These are phyloP conservation scores for Yamadazyma jaroonii DNA, from an alignment of 1,139 yeast species.

Conservation along the genomic window DNA sequence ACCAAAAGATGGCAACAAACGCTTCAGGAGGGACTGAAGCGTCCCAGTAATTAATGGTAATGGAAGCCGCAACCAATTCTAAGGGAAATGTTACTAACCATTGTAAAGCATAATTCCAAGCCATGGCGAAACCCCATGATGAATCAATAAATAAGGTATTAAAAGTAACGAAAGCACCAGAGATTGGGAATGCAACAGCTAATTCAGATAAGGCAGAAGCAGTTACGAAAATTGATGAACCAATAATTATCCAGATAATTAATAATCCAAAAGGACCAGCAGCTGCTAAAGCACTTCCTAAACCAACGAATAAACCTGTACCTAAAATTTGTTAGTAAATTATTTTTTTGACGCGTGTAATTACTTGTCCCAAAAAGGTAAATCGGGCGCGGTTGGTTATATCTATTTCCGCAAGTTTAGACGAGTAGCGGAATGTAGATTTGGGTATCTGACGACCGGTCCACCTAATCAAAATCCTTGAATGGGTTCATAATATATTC, in stretches of 20 bases:
- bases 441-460: no score
- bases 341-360: conserved; percentile 1
- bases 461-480: no score
- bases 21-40: conserved; percentile 25
- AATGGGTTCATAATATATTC: no score
- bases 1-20: conserved; percentile 31
- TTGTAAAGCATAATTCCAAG: conserved; percentile 42
- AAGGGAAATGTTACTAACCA: conserved; percentile 39
- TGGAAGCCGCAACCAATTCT: conserved; percentile 39
- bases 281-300: conserved; percentile 28
- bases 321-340: conserved; percentile 7
- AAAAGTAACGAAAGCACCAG: conserved; percentile 40
- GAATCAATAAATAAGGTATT: conserved; percentile 36
- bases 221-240: conserved; percentile 31
- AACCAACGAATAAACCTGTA: conserved; percentile 39
- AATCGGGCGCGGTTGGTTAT: not conserved
- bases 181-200: conserved; percentile 39
- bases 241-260: conserved; percentile 31
- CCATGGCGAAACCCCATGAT: conserved; percentile 40
- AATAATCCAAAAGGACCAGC: conserved; percentile 39
- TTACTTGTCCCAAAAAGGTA: not conserved
- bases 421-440: no score
- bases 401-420: no score
- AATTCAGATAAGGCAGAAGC: conserved; percentile 37
- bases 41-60: conserved; percentile 32